Percentiles rank a stretch among this genome's conserved stretches.
These are phyloP conservation scores for Xylariales sp. DNA, from an alignment of 2,329 filamentous ascomycete species.

Conservation along the genomic window DNA sequence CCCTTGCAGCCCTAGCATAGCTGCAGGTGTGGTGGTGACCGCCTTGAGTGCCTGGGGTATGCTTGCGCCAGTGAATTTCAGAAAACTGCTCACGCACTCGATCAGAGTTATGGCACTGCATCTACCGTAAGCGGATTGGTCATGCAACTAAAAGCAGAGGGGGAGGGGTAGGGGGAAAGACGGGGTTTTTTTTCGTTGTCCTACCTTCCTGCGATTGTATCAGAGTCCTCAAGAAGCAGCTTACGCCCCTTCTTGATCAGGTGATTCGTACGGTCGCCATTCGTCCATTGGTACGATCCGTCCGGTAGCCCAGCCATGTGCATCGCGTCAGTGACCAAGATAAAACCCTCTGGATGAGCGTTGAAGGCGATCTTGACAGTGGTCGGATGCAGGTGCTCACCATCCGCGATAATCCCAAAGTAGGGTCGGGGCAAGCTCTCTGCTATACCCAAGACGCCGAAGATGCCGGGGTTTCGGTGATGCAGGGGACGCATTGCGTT, in stretches of 20 bases:
- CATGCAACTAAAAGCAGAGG: no score
- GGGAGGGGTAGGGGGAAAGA: no score
- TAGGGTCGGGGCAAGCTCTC: constrained; percentile 60
- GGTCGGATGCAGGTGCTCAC: constrained; percentile 84
- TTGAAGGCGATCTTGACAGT: constrained; percentile 87
- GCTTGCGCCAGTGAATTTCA: constrained; percentile 66
- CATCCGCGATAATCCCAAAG: constrained; percentile 87
- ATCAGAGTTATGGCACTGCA: constrained; percentile 69
- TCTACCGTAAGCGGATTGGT: no score
- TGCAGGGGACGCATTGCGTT: constrained; percentile 90
- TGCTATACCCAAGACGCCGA: constrained; percentile 73
- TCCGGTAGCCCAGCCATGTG: constrained; percentile 79
- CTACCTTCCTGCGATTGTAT: constrained; percentile 73
- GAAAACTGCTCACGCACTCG: constrained; percentile 78
- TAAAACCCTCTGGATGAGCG: constrained; percentile 77
- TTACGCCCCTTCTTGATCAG: constrained; percentile 69
- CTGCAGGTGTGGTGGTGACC: constrained; percentile 73
- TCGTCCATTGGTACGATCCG: constrained; percentile 82
- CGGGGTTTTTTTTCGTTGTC: no score
- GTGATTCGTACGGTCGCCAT: constrained; percentile 54
- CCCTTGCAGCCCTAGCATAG: constrained; percentile 65
- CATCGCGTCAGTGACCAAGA: constrained; percentile 92
- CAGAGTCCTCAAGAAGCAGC: constrained; percentile 72
- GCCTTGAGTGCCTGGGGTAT: constrained; percentile 66
- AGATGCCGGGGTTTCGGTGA: constrained; percentile 87